A percentile compares a stretch with the other conserved stretches of the same genome.
These are phyloP conservation scores for Cicer chorassanicum DNA, from an alignment of 306 rosid species.

Conservation along the genomic window DNA sequence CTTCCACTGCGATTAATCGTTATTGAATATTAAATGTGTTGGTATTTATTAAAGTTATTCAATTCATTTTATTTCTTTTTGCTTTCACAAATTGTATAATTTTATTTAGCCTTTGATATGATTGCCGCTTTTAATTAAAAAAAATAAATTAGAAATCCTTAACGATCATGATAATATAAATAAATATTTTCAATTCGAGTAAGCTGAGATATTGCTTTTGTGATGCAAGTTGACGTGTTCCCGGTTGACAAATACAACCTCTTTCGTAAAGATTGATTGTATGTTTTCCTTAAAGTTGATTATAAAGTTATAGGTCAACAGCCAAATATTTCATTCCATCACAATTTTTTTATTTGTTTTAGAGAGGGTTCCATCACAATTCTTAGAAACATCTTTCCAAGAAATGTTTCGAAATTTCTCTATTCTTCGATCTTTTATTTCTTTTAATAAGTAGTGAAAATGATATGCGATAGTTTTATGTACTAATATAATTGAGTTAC, in stretches of 20 bases:
- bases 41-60: background rate
- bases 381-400: background rate
- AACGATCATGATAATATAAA: slow-evolving; percentile 9
- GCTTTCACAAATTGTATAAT: background rate
- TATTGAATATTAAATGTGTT: background rate
- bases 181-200: background rate
- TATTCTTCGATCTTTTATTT: background rate
- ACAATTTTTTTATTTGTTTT: background rate
- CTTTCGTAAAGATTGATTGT: slow-evolving; percentile 9
- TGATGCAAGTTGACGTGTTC: slow-evolving; percentile 22
- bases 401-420: background rate
- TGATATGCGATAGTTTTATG: no score
- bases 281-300: background rate
- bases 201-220: background rate
- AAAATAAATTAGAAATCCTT: slow-evolving; percentile 15
- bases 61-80: background rate
- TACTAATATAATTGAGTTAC: no score
- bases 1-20: background rate
- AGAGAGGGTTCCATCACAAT: background rate
- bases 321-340: slow-evolving; percentile 23
- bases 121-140: background rate
- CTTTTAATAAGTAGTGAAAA: background rate
- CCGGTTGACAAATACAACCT: slow-evolving; percentile 24
- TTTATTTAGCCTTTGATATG: background rate
- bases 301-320: slow-evolving; percentile 9